These are phyloP conservation scores for Pascua guehoae DNA, from an alignment of 1,284 basidiomycete species.

Conservation along the genomic window DNA sequence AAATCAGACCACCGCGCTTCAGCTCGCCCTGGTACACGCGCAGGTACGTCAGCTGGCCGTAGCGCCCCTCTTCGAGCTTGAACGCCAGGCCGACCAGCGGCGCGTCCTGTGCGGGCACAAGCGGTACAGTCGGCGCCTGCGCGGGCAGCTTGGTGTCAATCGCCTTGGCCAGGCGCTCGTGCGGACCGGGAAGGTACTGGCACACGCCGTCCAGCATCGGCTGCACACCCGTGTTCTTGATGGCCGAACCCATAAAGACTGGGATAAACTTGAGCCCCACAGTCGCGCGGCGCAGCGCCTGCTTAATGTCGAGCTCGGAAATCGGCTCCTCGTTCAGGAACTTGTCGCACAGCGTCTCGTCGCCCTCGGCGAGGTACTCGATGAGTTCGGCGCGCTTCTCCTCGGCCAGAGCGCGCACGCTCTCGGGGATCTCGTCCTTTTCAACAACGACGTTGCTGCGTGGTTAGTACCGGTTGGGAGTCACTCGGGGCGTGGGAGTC, in stretches of 20 bases:
- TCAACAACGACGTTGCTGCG: constrained; percentile 74
- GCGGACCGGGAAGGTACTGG: constrained; percentile 88
- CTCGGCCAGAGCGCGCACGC: constrained; percentile 67
- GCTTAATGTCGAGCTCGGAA: constrained; percentile 67
- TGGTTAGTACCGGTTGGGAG: not conserved
- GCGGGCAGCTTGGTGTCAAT: constrained; percentile 73
- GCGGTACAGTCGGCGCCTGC: constrained; percentile 64
- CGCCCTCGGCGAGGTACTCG: constrained; percentile 92
- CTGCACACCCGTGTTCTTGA: constrained; percentile 97
- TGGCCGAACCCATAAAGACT: constrained; percentile 94
- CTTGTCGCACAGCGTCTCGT: constrained; percentile 89
- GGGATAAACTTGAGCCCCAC: constrained; percentile 87
- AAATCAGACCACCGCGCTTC: constrained; percentile 79
- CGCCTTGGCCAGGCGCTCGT: constrained; percentile 74
- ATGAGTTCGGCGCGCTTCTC: constrained; percentile 86
- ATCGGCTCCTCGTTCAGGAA: constrained; percentile 82
- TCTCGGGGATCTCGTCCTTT: constrained; percentile 81
- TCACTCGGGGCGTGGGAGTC: not conserved
- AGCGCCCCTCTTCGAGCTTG: constrained; percentile 97
- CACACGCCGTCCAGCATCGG: constrained; percentile 92
- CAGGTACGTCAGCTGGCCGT: constrained; percentile 98
- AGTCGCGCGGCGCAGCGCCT: constrained; percentile 85
- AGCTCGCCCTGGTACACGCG: constrained; percentile 96
- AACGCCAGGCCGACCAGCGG: constrained; percentile 94
- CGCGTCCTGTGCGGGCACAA: constrained; percentile 75